Conservation (phyloP, 305 asterid genomes). For the Striga hermonthica region DNA sequence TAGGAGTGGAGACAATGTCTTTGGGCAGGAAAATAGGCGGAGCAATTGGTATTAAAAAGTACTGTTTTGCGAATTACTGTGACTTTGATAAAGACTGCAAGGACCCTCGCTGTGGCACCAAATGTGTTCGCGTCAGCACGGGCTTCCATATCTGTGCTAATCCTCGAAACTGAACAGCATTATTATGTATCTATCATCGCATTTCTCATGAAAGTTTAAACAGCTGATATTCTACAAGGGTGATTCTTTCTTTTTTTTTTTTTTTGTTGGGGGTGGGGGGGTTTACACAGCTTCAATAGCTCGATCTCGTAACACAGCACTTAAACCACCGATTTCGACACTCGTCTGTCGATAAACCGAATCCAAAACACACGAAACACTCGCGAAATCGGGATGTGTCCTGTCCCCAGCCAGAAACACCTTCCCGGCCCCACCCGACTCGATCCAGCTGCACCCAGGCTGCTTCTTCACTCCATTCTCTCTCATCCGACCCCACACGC, state of each 20-base stretch:
- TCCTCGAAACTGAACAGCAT: not conserved
- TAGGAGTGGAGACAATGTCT: not conserved
- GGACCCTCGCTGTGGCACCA: slow-evolving; percentile 11
- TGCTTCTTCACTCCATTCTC: slow-evolving; percentile 53
- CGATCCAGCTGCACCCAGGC: slow-evolving; percentile 86
- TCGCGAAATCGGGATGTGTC: slow-evolving; percentile 40
- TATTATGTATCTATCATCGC: not conserved
- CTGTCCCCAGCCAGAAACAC: slow-evolving; percentile 48
- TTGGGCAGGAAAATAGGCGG: not conserved
- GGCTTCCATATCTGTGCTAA: not conserved
- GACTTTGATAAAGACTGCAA: not conserved
- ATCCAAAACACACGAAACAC: slow-evolving; percentile 30
- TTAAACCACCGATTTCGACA: not conserved
- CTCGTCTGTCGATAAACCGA: slow-evolving; percentile 42
- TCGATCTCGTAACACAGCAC: not conserved
- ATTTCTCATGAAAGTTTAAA: not conserved
- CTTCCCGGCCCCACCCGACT: slow-evolving; percentile 41
- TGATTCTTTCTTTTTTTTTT: not conserved
- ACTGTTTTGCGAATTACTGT: not conserved
- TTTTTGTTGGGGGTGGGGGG: not conserved
- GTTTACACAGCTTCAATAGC: no score
- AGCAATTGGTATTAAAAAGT: not conserved
- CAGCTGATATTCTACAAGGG: not conserved
- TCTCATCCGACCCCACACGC: slow-evolving; percentile 54
- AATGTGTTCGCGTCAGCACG: not conserved